These are phyloP conservation scores for Xylariaceae sp. DNA, from an alignment of 2,329 filamentous ascomycete genomes.

Conservation along the genomic window DNA sequence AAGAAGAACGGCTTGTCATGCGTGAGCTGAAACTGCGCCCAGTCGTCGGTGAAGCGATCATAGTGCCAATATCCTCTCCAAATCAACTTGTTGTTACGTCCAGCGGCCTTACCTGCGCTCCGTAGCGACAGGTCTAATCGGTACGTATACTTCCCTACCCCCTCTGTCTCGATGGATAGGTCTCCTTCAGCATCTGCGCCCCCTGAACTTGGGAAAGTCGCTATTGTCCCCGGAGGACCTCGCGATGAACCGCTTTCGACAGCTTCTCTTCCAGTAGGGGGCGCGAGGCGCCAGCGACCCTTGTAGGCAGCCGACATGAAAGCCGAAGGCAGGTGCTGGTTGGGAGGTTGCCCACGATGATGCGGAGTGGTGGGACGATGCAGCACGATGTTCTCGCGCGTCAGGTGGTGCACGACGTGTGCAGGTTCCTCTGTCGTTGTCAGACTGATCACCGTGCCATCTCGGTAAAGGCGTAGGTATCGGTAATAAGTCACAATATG, in stretches of 20 bases:
- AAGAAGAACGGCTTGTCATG: slow-evolving; percentile 65
- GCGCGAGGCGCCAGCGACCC: slow-evolving; percentile 48
- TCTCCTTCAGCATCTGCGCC: slow-evolving; percentile 57
- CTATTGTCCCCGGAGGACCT: background rate
- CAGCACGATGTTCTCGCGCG: slow-evolving; percentile 60
- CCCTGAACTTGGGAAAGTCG: slow-evolving; percentile 14
- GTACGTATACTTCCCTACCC: slow-evolving; percentile 77
- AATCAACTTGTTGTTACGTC: slow-evolving; percentile 77
- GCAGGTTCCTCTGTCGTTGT: slow-evolving; percentile 75
- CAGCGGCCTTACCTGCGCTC: slow-evolving; percentile 55
- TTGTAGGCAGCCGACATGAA: slow-evolving; percentile 68
- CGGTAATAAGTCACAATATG: slow-evolving; percentile 98
- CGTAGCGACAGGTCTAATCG: slow-evolving; percentile 73
- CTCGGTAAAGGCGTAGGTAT: slow-evolving; percentile 90
- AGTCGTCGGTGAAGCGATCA: slow-evolving; percentile 84
- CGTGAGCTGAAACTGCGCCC: slow-evolving; percentile 70
- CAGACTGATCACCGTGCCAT: slow-evolving; percentile 78
- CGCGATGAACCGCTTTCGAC: slow-evolving; percentile 20
- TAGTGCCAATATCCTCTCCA: slow-evolving; percentile 94
- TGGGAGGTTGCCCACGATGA: slow-evolving; percentile 16
- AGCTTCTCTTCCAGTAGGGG: slow-evolving; percentile 30
- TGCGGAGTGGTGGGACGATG: slow-evolving; percentile 34
- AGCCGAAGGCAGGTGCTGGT: slow-evolving; percentile 41
- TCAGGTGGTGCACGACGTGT: slow-evolving; percentile 85
- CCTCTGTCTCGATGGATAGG: slow-evolving; percentile 81